These are phyloP conservation scores for Talaromyces sp. DNA, from an alignment of 2,329 filamentous ascomycete genomes.

Conservation along the genomic window DNA sequence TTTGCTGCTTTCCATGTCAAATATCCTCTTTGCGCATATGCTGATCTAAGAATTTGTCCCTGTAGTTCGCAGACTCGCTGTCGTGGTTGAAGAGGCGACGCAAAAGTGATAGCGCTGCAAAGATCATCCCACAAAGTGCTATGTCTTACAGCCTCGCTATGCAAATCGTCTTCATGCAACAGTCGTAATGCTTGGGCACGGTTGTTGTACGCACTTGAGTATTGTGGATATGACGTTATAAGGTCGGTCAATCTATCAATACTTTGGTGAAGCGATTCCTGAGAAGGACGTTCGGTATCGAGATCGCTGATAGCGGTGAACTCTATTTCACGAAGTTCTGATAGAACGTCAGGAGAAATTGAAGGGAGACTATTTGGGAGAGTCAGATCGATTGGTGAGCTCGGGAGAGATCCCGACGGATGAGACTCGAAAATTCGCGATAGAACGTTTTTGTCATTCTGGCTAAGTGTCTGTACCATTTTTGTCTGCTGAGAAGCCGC, in stretches of 20 bases:
- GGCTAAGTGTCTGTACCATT: constrained; percentile 14
- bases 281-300: not conserved
- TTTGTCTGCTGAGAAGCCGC: not conserved
- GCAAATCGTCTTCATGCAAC: not conserved
- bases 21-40: not conserved
- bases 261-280: not conserved
- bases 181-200: not conserved
- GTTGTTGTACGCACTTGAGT: not conserved
- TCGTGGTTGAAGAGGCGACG: not conserved
- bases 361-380: not conserved
- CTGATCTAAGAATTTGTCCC: not conserved
- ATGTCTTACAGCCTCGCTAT: not conserved
- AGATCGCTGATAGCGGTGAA: not conserved
- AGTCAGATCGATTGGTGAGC: not conserved
- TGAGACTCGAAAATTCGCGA: not conserved
- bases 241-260: not conserved
- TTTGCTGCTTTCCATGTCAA: not conserved
- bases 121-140: not conserved
- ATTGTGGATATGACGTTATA: not conserved
- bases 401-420: not conserved
- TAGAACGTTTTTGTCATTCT: not conserved
- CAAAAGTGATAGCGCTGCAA: not conserved
- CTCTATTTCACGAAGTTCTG: not conserved
- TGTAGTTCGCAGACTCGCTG: not conserved
- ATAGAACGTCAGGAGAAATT: not conserved